Base-by-base conservation (phyloP, 1,139 yeast genomes). In the Hansenula sp. region DNA sequence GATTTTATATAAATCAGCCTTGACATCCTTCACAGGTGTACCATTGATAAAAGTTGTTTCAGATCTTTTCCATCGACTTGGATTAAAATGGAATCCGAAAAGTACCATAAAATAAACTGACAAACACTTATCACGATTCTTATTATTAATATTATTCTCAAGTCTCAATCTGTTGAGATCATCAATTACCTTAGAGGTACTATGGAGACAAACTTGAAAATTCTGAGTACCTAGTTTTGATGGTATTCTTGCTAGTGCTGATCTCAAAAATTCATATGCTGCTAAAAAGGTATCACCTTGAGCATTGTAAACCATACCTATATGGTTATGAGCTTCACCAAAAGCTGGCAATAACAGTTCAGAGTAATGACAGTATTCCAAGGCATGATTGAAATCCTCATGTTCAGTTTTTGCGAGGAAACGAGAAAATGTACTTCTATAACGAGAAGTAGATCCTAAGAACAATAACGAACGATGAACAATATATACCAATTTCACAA, bases 271-370 rank as follows among this genome's bases (percentile, higher is more conserved):
- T 68, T 83, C 69, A 51, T 71, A 69, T 13, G 65, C 60, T 1
- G 73, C 72, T 32, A 58, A 51, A 16, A 73, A 65, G 32, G 61
- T 60, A 44, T 66, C 65, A 32, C 64, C 65, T 32, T 65, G 62
- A 20, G 65, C 59, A 36, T 66, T 62, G 46, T 72, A 70, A 18
- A 81, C 71, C 62, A 81, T 73, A 7, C 86, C 88, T 39, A 77
- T 70, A 50, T 80, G 85, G 49, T 77, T 76, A 51, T 77, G 77
- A 1, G 87, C 79, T 50, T 80, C 88, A 43, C 82, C 82, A 42
- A 79, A 66, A 1, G 85, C 76, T 1, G 89, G 90, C 30, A 81
- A 59, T 20, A 81, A 60, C 31, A 73, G 52, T 26, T 78, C 71
- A 22, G 87, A 78, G 32, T 66, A 56, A 40, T 73, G 69, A 48